Conservation (phyloP, 345 rosid genomes). For the Brassica juncea region DNA sequence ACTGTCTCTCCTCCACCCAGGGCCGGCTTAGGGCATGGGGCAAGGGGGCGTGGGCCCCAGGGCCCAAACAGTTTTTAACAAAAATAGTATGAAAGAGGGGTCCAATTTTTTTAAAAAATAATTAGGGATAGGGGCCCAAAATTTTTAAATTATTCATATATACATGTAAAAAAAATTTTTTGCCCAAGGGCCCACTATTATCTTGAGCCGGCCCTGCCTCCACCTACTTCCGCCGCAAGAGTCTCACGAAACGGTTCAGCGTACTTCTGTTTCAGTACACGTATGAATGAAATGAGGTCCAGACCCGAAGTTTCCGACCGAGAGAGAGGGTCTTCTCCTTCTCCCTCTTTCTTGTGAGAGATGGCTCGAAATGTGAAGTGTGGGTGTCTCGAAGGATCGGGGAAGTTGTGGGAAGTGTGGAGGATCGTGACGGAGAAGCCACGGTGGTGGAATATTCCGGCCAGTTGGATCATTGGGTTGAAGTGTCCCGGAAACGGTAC, state of each 20-base stretch:
- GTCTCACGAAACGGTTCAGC: conserved; percentile 41
- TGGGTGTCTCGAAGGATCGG: conserved; percentile 49
- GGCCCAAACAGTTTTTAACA: no score
- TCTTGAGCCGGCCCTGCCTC: no score
- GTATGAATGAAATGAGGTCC: conserved; percentile 31
- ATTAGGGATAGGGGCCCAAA: no score
- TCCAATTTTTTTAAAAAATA: no score
- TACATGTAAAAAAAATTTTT: no score
- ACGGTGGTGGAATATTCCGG: conserved; percentile 50
- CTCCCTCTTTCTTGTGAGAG: conserved; percentile 24
- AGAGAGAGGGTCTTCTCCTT: conserved; percentile 14
- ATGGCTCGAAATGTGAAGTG: conserved; percentile 52
- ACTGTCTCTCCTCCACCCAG: conserved; percentile 33
- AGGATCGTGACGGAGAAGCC: conserved; percentile 59
- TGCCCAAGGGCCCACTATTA: no score
- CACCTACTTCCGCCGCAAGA: conserved; percentile 39
- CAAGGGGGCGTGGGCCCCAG: no score
- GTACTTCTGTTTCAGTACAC: conserved; percentile 43
- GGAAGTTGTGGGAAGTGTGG: conserved; percentile 58
- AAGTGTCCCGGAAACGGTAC: conserved; percentile 64
- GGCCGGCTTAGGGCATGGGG: no score
- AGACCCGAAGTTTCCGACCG: not conserved
- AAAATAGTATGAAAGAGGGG: no score
- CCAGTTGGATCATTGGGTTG: conserved; percentile 65
- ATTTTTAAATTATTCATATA: no score